phyloP scores from a whole-genome alignment of 768 basidiomycete genomes.

The Albatrellus ellisii region DNA sequence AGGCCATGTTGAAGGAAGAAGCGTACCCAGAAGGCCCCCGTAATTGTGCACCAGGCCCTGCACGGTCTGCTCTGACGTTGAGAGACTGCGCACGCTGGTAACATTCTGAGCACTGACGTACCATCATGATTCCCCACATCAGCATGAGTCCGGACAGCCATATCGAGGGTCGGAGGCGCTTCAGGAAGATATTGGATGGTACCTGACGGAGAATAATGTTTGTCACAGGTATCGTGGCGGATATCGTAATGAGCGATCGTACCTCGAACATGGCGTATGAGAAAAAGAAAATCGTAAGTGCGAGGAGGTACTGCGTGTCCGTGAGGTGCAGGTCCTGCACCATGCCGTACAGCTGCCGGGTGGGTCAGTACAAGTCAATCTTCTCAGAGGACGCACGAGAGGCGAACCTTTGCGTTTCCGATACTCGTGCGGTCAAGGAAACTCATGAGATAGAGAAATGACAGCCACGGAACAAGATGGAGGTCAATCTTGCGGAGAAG shows the following conservation, averaged over 20 bases:
- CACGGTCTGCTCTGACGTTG: slow-evolving; percentile 37
- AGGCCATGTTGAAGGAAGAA: not conserved
- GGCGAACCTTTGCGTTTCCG: slow-evolving; percentile 33
- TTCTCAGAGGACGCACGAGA: not conserved
- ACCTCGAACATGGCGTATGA: slow-evolving; percentile 64
- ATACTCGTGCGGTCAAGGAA: slow-evolving; percentile 52
- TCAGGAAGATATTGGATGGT: slow-evolving; percentile 61
- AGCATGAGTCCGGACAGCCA: slow-evolving; percentile 70
- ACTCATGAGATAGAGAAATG: slow-evolving; percentile 63
- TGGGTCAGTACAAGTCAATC: not conserved
- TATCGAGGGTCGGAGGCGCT: slow-evolving; percentile 60
- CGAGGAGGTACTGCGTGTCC: slow-evolving; percentile 52
- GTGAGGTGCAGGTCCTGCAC: slow-evolving; percentile 43
- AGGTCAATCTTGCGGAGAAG: slow-evolving; percentile 58
- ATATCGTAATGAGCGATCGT: slow-evolving; percentile 13
- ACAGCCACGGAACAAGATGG: slow-evolving; percentile 57
- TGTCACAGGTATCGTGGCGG: not conserved
- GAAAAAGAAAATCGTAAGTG: slow-evolving; percentile 41
- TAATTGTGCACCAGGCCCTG: slow-evolving; percentile 63
- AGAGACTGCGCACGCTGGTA: not conserved
- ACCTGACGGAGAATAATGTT: slow-evolving; percentile 26
- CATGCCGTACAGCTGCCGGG: slow-evolving; percentile 45
- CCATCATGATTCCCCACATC: slow-evolving; percentile 68
- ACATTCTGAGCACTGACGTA: slow-evolving; percentile 16
- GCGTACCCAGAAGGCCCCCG: slow-evolving; percentile 47